Base-by-base conservation (phyloP, 805 yeast genomes). In the Candida orba region DNA sequence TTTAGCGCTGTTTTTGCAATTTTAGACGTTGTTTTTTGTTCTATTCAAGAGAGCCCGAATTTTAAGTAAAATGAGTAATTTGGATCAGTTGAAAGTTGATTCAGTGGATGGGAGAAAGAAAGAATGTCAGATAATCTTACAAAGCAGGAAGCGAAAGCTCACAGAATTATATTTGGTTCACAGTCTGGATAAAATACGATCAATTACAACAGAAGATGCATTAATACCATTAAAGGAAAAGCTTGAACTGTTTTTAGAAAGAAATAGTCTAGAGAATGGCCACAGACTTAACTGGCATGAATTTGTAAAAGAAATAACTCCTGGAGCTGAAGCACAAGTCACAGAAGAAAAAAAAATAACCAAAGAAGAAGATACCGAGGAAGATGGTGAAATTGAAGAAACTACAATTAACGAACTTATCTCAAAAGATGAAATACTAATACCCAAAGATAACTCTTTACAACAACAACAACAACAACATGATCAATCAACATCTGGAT, bases 121-220 rank as follows among this genome's bases (percentile, higher is more conserved):
- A 4, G 38, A 29, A 6, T 15, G 13, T 3, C 17, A 39, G 5
- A 71, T 68, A 39, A 61, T 77, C n/a, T 63, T 76, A 12, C 65
- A 68, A 47, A 65, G 67, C 37, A 65, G 88, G 39, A 78, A 78
- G 52, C 64, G 80, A 24, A 78, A 77, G 53, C 65, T 82, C 22
- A 70, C 82, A 2, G 84, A 81, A 58, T 63, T 82, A 15, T 81
- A 77, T 55, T 75, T 79, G 49, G 72, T 81, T 13, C 68, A 84
- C 10, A 60, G 76, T 47, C 60, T 76, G 41, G 76, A 80, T 17
- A 64, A 68, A 44, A 57, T 74, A 43, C 44, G 67, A 37, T 53
- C 60, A 6, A 51, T 78, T 66, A 39, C 65, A 56, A 50, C 69
- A 70, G 46, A 67, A 54, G 46, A 67, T 52, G 40, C 68, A 54